These are phyloP conservation scores for Pseudopyricularia cyperi DNA, from an alignment of 2,329 filamentous ascomycete genomes.

Conservation along the genomic window DNA sequence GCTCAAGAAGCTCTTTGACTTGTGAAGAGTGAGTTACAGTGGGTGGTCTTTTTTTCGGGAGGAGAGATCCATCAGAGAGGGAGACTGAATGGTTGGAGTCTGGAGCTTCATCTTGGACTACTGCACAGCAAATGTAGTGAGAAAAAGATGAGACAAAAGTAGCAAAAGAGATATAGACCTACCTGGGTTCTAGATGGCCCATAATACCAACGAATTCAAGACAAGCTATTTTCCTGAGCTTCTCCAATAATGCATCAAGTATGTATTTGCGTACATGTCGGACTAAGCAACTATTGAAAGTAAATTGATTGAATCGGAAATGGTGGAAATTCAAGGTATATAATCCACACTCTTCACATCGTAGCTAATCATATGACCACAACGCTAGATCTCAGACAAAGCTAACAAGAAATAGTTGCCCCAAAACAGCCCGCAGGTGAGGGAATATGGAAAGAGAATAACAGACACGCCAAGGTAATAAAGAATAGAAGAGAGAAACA, in stretches of 20 bases:
- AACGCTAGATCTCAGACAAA: neutral
- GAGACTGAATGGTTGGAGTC: no score
- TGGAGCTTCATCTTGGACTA: neutral
- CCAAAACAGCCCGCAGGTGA: neutral
- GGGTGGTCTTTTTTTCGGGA: neutral
- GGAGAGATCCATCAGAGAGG: neutral
- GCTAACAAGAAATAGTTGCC: neutral
- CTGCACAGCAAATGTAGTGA: neutral
- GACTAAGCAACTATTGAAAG: no score
- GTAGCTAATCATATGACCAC: neutral
- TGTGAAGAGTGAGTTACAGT: conserved; percentile 24
- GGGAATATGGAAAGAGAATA: neutral
- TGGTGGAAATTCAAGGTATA: no score
- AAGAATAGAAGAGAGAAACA: conserved; percentile 5
- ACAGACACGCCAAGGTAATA: neutral
- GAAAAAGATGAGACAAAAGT: neutral
- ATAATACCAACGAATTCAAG: neutral
- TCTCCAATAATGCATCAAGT: no score
- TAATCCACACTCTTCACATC: neutral
- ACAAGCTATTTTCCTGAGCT: neutral
- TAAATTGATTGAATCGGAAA: no score
- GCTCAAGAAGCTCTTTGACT: conserved; percentile 68
- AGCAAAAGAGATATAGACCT: neutral
- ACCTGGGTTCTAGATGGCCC: neutral
- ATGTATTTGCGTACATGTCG: no score